Evolutionary conservation across 192 early-diverging fungal species (phyloP), one percentile per base, ranked within the genome.

Genomic region (Mortierella alpina): DNA sequence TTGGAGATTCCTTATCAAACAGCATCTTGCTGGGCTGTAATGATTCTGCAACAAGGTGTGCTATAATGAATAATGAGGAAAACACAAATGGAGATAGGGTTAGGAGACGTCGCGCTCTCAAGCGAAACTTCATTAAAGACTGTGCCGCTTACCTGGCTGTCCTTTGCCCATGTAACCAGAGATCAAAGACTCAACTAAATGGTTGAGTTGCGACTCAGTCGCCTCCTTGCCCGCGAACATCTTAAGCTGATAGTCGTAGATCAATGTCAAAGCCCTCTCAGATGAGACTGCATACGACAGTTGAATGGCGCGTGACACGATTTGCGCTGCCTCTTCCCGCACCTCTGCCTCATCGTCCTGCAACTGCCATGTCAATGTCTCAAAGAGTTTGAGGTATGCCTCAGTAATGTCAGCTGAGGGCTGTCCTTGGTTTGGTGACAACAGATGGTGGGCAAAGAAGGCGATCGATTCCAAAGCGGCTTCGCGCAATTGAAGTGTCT

Each of bases 311-410:
- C 78, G 67, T 0, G 91, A 89, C 20, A 91, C 91, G 68, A 91
- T 88, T 22, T 59, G 61, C 4, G 94, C 88, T 6, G 86, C 85
- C 53, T 83, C 88, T n/a, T 93, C 82, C 10, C 94, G 88, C 2
- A 96, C 86, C 59, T 93, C 93, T 18, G 84, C 84, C 63, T 96
- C 93, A 65, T 96, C 94, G 84, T 96, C 94, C 70, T 95, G 86
- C 59, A 95, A 67, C 48, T 85, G 75, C 70, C 91, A 78, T 13
- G 88, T 83, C 79, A 90, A 71, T 40, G 88, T 84, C 59, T 85
- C 86, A 48, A 78, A 74, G 8, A 68, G 45, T 41, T 65, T 63
- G 20, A 76, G 66, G 15, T 63, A 63, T 7, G 86, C 72, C 49
- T 71, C 65, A 40, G 86, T 85, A 12, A 82, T 75, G 5, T 69